Conservation (phyloP, 2,329 filamentous ascomycete genomes). For the Aspergillus pseudoviridinutans region DNA sequence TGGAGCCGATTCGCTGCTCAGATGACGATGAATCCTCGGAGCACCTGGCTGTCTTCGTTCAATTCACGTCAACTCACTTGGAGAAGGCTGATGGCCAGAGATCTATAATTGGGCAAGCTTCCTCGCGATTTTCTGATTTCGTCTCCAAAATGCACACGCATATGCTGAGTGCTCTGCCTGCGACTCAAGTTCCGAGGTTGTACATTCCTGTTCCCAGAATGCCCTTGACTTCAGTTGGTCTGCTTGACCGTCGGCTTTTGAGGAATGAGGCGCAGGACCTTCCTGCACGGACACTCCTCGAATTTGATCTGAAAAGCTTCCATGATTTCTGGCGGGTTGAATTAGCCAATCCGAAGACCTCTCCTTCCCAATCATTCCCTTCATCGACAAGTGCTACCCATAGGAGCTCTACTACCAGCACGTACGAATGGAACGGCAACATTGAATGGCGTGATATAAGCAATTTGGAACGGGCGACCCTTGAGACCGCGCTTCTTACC, state of each 20-base stretch:
- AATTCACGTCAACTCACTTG: conserved; percentile 1
- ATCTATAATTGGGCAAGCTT: conserved; percentile 9
- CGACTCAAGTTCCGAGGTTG: conserved; percentile 32
- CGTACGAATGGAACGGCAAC: conserved; percentile 2
- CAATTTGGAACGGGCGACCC: not conserved
- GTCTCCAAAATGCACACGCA: conserved; percentile 16
- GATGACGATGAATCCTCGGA: not conserved
- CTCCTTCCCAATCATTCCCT: conserved; percentile 2
- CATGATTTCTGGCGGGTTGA: conserved; percentile 18
- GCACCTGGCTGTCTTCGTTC: conserved; percentile 20
- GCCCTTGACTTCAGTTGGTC: conserved; percentile 30
- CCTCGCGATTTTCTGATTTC: conserved; percentile 9
- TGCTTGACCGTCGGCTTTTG: conserved; percentile 27
- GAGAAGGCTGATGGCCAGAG: not conserved
- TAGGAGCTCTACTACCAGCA: conserved; percentile 6
- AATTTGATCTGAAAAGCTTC: conserved; percentile 18
- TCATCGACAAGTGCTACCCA: conserved; percentile 10
- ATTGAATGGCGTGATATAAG: conserved; percentile 13
- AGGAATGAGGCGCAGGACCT: conserved; percentile 11
- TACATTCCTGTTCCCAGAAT: conserved; percentile 31
- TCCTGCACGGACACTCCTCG: conserved; percentile 4
- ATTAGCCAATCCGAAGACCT: conserved; percentile 7
- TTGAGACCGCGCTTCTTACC: conserved; percentile 34
- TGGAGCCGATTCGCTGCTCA: conserved; percentile 13
- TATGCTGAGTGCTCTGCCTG: conserved; percentile 23